These are phyloP conservation scores for Retiboletus fuscus DNA, from an alignment of 1,284 basidiomycete species.

Conservation along the genomic window DNA sequence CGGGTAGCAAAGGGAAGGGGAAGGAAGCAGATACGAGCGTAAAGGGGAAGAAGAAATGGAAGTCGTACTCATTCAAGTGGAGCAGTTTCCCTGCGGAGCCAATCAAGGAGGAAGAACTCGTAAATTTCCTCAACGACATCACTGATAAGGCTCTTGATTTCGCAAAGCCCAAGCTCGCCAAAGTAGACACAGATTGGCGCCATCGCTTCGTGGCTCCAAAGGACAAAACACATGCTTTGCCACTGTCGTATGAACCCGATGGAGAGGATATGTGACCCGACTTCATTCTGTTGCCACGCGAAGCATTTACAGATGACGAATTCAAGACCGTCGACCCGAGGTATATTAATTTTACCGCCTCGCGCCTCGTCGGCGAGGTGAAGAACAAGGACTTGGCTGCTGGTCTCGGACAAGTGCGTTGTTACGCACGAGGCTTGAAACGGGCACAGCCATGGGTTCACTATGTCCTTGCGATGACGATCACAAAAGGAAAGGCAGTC, in stretches of 20 bases:
- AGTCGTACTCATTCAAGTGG: slow-evolving; percentile 30
- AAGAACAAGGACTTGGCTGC: no score
- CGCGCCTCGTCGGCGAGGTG: no score
- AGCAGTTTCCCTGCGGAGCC: slow-evolving; percentile 16
- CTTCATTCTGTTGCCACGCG: slow-evolving; percentile 32
- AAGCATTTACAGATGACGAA: slow-evolving; percentile 28
- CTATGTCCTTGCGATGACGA: slow-evolving; percentile 24
- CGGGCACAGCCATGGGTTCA: no score
- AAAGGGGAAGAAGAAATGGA: slow-evolving; percentile 7
- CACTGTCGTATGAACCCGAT: slow-evolving; percentile 30
- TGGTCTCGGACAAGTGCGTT: no score
- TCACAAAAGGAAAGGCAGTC: slow-evolving; percentile 23
- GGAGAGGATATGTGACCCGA: slow-evolving; percentile 33
- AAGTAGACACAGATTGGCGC: not conserved
- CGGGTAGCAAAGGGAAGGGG: no score
- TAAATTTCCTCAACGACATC: no score
- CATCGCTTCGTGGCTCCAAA: slow-evolving; percentile 30
- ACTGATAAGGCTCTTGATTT: slow-evolving; percentile 21
- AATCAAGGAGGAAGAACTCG: slow-evolving; percentile 25
- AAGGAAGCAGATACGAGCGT: no score
- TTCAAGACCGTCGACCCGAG: no score
- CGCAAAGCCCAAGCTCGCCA: slow-evolving; percentile 8
- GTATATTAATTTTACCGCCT: no score
- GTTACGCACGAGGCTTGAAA: no score
- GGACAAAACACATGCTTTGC: slow-evolving; percentile 25